Evolutionary conservation across 371 early-diverging fungal species (phyloP).

Genomic region (Funneliformis caledonium): DNA sequence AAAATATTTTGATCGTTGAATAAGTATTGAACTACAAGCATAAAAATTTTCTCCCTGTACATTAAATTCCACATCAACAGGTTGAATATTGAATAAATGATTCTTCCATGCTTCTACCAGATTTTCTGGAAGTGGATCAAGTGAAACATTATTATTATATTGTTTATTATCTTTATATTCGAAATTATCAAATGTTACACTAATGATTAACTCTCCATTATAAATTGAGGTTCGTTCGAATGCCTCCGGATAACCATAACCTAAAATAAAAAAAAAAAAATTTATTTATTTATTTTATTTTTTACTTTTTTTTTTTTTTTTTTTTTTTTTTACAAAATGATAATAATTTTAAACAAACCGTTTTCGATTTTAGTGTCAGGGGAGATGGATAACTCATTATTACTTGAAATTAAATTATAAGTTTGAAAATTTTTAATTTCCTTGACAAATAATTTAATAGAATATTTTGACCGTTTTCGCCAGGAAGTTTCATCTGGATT

Average conservation of each 20-base stretch:
- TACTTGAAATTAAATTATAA: neutral
- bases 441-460: neutral
- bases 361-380: neutral
- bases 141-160: neutral
- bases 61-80: slow-evolving; percentile 30
- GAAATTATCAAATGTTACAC: neutral
- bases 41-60: slow-evolving; percentile 18
- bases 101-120: slow-evolving; percentile 26
- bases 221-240: neutral
- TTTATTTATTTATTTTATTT: no score
- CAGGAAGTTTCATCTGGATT: neutral
- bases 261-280: neutral
- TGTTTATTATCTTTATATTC: neutral
- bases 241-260: neutral
- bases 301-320: no score
- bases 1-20: slow-evolving; percentile 28
- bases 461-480: neutral
- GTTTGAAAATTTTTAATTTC: slow-evolving; percentile 1
- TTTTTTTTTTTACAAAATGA: no score
- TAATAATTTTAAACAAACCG: neutral
- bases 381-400: neutral
- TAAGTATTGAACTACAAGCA: slow-evolving; percentile 29
- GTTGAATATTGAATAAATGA: slow-evolving; percentile 17
- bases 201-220: neutral
- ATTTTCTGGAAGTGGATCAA: slow-evolving; percentile 19